A percentile compares a stretch with the other conserved stretches of the same genome.
Evolutionary conservation across 2,329 filamentous ascomycete genomes (phyloP).

Genomic region (Colletotrichum nymphaeae): DNA sequence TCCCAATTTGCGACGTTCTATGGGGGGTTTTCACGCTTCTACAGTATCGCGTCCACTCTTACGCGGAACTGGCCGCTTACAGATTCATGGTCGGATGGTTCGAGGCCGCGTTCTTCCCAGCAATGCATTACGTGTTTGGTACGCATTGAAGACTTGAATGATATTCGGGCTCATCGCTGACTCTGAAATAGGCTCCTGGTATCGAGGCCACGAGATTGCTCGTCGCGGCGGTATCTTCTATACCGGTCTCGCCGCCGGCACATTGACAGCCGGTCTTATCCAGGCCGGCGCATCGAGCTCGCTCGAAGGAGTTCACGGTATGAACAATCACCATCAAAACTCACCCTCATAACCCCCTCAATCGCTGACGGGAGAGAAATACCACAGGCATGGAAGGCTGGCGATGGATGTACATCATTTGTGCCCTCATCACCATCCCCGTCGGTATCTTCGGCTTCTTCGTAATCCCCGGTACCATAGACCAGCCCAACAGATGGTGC

Average conservation of each 20-base stretch:
- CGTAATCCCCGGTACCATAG: conserved; percentile 61
- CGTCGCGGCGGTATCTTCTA: conserved; percentile 55
- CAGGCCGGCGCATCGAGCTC: conserved; percentile 53
- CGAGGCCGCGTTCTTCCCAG: conserved; percentile 45
- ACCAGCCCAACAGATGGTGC: conserved; percentile 56
- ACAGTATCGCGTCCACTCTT: conserved; percentile 38
- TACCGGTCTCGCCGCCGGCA: conserved; percentile 53
- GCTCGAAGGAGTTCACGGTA: conserved; percentile 53
- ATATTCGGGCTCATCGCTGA: conserved; percentile 46
- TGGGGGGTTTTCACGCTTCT: conserved; percentile 69
- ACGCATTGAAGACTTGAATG: neutral
- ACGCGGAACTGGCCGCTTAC: conserved; percentile 31
- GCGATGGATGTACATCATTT: conserved; percentile 68
- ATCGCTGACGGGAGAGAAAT: too few species aligned
- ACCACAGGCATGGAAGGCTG: conserved; percentile 54
- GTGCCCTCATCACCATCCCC: conserved; percentile 65
- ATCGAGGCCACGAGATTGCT: conserved; percentile 54
- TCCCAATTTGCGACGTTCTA: conserved; percentile 61
- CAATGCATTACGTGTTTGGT: conserved; percentile 52
- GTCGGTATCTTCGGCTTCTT: conserved; percentile 62
- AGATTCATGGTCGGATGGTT: conserved; percentile 48
- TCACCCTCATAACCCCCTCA: too few species aligned
- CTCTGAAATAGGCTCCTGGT: conserved; percentile 57
- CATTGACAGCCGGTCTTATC: conserved; percentile 61
- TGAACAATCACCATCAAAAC: too few species aligned